Evolutionary conservation across 1,284 basidiomycete species (phyloP), one percentile per base, ranked within the genome.

Genomic region (Puccinia triticina): DNA sequence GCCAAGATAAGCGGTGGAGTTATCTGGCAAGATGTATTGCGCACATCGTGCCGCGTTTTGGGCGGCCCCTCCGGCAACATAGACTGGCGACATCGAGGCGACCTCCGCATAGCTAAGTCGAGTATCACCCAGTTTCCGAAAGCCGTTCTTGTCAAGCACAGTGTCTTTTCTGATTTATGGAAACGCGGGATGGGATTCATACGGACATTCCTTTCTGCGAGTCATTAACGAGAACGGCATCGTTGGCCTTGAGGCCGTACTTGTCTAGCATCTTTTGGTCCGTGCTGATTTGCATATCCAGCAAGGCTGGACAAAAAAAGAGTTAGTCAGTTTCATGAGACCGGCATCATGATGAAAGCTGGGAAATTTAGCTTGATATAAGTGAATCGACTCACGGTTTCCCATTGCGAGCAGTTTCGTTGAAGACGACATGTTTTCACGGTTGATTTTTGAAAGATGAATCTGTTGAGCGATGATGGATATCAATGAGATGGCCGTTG

Each of bases 31-130:
- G 77, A 96, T 89, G 87, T 97, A 98, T 95, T 96, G 86, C 0
- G 82, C 43, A 43, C 82, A 80, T 83, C 97, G 93, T 82, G 96
- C 96, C 85, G 95, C 92, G 87, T 99, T 99, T 88, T 99, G 97
- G 34, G 95, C 92, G 57, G 96, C 96, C 86, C 97, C 97, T 83
- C 97, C 97, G 71, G 97, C 96, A 82, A 99, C 94, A 87, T 97
- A 99, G 82, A 92, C 92, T 29, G 75, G 46, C 34, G 40, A 71
- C 72, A 75, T 43, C n/a, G 34, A 55, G 2, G 82, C 77, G 11
- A 80, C 79, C 48, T 83, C 82, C 10, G 67, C 48, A 69, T 74
- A 53, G 59, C 83, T 83, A 53, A 37, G 55, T 26, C 14, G n/a
- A 23, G 32, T 37, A 40, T 21, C 46, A 14, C 3, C 10, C 40